These are phyloP conservation scores for Teunomyces stri DNA, from an alignment of 805 yeast genomes.

Conservation along the genomic window DNA sequence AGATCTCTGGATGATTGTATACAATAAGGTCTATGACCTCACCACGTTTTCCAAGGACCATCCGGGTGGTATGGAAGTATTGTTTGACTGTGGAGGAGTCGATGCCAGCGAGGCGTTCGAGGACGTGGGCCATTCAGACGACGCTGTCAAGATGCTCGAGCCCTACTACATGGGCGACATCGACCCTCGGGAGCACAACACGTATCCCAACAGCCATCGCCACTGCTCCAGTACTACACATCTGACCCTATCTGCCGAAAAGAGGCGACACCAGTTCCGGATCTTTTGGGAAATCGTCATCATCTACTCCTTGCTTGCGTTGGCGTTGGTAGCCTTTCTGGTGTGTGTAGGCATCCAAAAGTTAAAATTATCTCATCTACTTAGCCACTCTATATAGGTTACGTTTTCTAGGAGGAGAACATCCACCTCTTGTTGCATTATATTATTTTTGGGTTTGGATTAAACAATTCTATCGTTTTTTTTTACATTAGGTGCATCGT, in stretches of 20 bases:
- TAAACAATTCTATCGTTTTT: neutral
- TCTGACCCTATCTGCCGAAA: slow-evolving; percentile 1
- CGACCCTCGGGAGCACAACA: slow-evolving; percentile 13
- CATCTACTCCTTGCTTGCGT: slow-evolving; percentile 9
- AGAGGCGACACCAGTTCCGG: slow-evolving; percentile 8
- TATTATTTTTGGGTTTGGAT: neutral
- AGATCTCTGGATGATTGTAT: slow-evolving; percentile 81
- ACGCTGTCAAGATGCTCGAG: slow-evolving; percentile 29
- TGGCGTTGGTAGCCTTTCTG: slow-evolving; percentile 15
- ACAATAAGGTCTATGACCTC: slow-evolving; percentile 77
- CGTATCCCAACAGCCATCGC: slow-evolving; percentile 11
- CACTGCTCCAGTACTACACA: slow-evolving; percentile 7
- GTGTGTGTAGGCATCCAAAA: slow-evolving; percentile 18
- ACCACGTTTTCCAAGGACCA: slow-evolving; percentile 71
- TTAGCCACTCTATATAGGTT: slow-evolving; percentile 3
- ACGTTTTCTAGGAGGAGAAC: neutral
- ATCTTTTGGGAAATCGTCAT: slow-evolving; percentile 11
- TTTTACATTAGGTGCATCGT: neutral
- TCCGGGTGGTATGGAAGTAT: slow-evolving; percentile 75
- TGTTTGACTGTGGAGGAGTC: slow-evolving; percentile 74
- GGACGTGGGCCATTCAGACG: slow-evolving; percentile 37
- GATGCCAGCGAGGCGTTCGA: slow-evolving; percentile 73
- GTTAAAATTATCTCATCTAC: slow-evolving; percentile 18
- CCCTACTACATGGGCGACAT: slow-evolving; percentile 31
- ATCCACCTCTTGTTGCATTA: neutral